phyloP scores from a whole-genome alignment of 2,329 filamentous ascomycete species.

The Fusarium phyllophilum region DNA sequence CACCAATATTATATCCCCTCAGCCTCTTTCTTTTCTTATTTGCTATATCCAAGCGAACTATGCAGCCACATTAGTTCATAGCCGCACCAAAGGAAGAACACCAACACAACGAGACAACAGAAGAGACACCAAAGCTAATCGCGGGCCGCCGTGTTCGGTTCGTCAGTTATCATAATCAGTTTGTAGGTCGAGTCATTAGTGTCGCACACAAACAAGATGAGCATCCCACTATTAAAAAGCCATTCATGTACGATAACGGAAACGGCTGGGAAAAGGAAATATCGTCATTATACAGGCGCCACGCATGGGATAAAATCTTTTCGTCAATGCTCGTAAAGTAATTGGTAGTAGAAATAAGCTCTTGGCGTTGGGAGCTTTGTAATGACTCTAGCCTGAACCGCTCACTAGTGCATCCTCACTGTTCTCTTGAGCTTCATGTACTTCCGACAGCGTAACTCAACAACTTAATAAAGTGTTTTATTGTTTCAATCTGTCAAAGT shows the following conservation, averaged over 20 bases:
- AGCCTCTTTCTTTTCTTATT: neutral
- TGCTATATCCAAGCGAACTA: neutral
- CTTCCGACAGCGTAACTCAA: neutral
- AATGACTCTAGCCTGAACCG: neutral
- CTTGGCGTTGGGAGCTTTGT: neutral
- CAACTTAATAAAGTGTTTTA: neutral
- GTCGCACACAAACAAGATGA: neutral
- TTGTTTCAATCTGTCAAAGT: neutral
- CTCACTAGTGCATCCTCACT: neutral
- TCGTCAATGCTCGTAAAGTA: neutral
- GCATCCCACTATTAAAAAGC: neutral
- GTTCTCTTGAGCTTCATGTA: neutral
- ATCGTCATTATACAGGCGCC: neutral
- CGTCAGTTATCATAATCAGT: conserved; percentile 1
- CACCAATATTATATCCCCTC: neutral
- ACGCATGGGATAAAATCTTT: neutral
- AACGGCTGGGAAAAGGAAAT: conserved; percentile 1
- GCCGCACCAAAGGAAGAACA: neutral
- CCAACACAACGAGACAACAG: neutral
- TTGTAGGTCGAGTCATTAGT: neutral
- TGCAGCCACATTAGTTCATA: conserved; percentile 5
- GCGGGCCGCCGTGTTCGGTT: neutral
- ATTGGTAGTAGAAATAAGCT: neutral
- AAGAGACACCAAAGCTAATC: neutral
- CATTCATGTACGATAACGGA: neutral